Conservation (phyloP, 805 yeast species). For the Candida berthetii region DNA sequence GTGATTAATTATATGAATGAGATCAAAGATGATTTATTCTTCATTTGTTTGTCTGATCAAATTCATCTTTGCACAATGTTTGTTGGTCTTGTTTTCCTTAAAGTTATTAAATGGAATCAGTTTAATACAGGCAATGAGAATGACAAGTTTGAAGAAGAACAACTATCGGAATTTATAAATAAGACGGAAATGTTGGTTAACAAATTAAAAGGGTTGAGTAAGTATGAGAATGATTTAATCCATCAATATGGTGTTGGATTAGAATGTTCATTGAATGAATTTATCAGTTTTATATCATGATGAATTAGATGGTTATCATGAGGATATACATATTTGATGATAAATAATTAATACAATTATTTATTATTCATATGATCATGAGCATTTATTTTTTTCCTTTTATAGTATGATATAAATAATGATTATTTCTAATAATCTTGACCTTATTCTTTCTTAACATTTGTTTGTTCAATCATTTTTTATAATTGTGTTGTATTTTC, state of each 20-base stretch:
- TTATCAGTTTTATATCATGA: not conserved
- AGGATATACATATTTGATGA: no score
- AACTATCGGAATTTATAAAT: conserved; percentile 9
- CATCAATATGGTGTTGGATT: conserved; percentile 12
- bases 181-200: conserved; percentile 12
- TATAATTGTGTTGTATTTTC: no score
- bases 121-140: conserved; percentile 11
- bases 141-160: conserved; percentile 9
- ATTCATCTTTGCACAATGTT: conserved; percentile 37
- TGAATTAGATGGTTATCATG: no score
- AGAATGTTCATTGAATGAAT: conserved; percentile 2
- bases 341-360: no score
- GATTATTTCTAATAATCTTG: no score
- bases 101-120: conserved; percentile 14
- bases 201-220: conserved; percentile 12
- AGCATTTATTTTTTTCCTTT: no score
- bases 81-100: conserved; percentile 15
- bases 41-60: conserved; percentile 68
- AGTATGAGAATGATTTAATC: conserved; percentile 13
- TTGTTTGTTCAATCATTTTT: no score
- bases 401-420: no score
- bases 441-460: no score
- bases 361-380: no score
- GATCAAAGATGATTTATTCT: conserved; percentile 39
- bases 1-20: conserved; percentile 21